Conservation (phyloP, 1,139 yeast species). For the Candida mesenterica region DNA sequence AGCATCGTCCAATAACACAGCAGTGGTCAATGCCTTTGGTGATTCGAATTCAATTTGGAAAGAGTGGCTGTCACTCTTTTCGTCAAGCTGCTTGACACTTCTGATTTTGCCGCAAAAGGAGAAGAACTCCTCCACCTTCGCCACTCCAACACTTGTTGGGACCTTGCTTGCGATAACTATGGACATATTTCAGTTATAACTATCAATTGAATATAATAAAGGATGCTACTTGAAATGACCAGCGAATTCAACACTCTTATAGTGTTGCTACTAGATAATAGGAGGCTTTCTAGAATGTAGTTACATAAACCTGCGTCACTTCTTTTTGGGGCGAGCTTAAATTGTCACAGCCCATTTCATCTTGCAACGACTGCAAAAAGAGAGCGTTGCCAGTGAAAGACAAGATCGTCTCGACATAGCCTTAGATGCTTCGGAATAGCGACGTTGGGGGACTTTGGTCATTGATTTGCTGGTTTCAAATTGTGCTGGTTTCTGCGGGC, state of each 20-base stretch:
- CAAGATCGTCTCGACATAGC: too few species aligned
- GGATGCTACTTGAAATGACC: too few species aligned
- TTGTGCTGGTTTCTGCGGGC: too few species aligned
- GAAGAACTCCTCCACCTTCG: slow-evolving; percentile 66
- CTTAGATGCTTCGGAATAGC: too few species aligned
- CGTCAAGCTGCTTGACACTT: slow-evolving; percentile 36
- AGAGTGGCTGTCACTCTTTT: slow-evolving; percentile 26
- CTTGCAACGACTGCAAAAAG: too few species aligned
- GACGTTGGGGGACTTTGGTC: too few species aligned
- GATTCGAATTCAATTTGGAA: slow-evolving; percentile 55
- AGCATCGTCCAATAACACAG: slow-evolving; percentile 69
- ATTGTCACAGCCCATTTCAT: not conserved
- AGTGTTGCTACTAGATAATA: too few species aligned
- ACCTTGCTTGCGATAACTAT: slow-evolving; percentile 59
- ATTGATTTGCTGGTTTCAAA: too few species aligned
- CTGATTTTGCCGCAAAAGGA: slow-evolving; percentile 74
- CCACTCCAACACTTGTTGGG: slow-evolving; percentile 51
- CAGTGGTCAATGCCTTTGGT: slow-evolving; percentile 69
- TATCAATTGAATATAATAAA: too few species aligned
- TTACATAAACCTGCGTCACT: not conserved
- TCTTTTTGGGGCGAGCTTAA: not conserved
- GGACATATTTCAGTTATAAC: slow-evolving; percentile 24
- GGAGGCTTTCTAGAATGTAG: not conserved
- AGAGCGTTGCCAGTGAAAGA: too few species aligned
- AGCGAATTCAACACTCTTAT: too few species aligned